Percentiles rank a stretch among this genome's conserved stretches.
Evolutionary conservation across 768 basidiomycete genomes (phyloP).

Genomic region (Tulasnella sp.): DNA sequence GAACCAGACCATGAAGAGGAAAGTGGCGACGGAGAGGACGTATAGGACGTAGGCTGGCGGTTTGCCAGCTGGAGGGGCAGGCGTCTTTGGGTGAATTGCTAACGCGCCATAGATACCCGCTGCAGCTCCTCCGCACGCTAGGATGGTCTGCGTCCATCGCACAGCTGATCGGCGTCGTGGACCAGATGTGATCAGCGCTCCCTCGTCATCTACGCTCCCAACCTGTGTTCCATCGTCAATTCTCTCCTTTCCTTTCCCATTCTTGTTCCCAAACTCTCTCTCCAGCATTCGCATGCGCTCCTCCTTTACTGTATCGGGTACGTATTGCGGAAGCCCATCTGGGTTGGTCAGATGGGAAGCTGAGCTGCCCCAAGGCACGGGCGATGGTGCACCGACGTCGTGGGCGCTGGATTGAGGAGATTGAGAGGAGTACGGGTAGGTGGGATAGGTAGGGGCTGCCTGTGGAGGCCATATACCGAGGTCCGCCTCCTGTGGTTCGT

Average conservation of each 20-base stretch:
- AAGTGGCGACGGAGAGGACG: conserved; percentile 46
- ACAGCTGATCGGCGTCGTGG: conserved; percentile 50
- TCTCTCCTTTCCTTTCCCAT: conserved; percentile 27
- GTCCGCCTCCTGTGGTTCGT: conserved; percentile 9
- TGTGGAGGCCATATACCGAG: conserved; percentile 19
- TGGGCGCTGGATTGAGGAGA: background rate
- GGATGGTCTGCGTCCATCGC: conserved; percentile 42
- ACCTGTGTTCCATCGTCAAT: too few relatives aligned
- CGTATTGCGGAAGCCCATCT: background rate
- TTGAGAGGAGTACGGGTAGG: conserved; percentile 10
- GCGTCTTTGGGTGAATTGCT: conserved; percentile 50
- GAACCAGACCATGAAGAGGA: conserved; percentile 46
- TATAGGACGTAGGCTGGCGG: conserved; percentile 52
- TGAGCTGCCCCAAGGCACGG: background rate
- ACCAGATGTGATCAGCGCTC: conserved; percentile 53
- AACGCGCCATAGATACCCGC: conserved; percentile 57
- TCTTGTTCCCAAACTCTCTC: conserved; percentile 49
- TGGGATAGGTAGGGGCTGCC: conserved; percentile 20
- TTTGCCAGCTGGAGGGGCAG: conserved; percentile 50
- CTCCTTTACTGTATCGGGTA: conserved; percentile 44
- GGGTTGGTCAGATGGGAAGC: conserved; percentile 5
- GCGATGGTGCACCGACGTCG: background rate
- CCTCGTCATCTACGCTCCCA: conserved; percentile 52
- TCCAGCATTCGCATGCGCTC: conserved; percentile 66
- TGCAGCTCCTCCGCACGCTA: conserved; percentile 46